Conservation (phyloP, 2,329 filamentous ascomycete genomes). For the Cercospora janseana region DNA sequence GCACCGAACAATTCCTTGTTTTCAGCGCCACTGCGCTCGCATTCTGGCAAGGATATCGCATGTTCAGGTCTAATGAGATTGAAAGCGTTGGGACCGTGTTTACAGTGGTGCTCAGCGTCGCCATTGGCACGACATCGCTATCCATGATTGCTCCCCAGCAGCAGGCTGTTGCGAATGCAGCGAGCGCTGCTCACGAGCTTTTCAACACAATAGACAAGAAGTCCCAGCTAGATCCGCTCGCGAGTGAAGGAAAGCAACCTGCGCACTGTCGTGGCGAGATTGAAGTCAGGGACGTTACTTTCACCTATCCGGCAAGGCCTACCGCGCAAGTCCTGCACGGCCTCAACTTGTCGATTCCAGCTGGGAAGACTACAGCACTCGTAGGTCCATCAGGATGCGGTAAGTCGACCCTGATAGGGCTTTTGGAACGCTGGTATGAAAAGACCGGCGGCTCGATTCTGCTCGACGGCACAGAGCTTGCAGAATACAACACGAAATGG, state of each 20-base stretch:
- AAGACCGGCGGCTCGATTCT: conserved; percentile 33
- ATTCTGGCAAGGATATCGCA: conserved; percentile 48
- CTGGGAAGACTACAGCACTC: conserved; percentile 48
- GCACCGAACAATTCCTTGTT: conserved; percentile 43
- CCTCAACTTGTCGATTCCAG: conserved; percentile 39
- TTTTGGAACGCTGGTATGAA: conserved; percentile 39
- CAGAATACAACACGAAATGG: conserved; percentile 36
- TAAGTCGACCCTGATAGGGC: conserved; percentile 41
- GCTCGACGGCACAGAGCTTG: conserved; percentile 36
- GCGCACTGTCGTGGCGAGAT: conserved; percentile 49
- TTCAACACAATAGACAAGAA: conserved; percentile 44
- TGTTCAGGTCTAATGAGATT: conserved; percentile 38
- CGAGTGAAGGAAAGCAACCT: conserved; percentile 28
- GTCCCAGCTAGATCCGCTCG: conserved; percentile 42
- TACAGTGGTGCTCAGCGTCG: conserved; percentile 35
- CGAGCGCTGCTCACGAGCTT: conserved; percentile 44
- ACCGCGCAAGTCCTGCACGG: conserved; percentile 39
- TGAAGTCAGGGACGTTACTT: conserved; percentile 63
- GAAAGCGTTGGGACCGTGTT: conserved; percentile 38
- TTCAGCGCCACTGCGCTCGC: conserved; percentile 42
- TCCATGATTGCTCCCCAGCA: conserved; percentile 43
- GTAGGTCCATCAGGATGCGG: conserved; percentile 42
- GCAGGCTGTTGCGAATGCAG: conserved; percentile 44
- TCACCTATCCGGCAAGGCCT: conserved; percentile 62
- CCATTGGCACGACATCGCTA: conserved; percentile 42